Base-by-base conservation (phyloP, 345 rosid genomes). In the Noccaea bulbosa region DNA sequence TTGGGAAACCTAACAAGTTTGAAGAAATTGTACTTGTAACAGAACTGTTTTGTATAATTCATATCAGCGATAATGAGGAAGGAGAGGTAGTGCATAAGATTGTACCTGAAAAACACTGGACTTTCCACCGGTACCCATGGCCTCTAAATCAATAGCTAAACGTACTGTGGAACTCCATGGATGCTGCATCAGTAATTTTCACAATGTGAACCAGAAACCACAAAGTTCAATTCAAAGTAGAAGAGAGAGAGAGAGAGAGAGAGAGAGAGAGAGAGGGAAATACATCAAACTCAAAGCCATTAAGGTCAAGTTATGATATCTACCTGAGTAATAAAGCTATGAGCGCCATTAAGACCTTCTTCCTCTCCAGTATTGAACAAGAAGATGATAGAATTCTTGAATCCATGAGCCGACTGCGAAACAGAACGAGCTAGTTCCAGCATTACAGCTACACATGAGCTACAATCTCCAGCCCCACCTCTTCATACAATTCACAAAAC, bases 401-500 rank as follows among this genome's bases (percentile, higher is more conserved):
- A 91, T 48, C 97, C 89, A 73, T 94, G 95, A 70, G 97, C 99
- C 85, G 88, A 86, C 72, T 91, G 99, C 53, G 97, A 94, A 78
- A 84, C 75, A 16, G 87, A 95, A 37, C 97, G 90, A 75, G 99
- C 96, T 79, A 94, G 89, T 73, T 94, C 99, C 80, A 94, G 73
- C 93, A 94, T 94, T 49, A 91, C 99, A 75, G 95, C 88, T 67
- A 94, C 81, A 79, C 96, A 91, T 12, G 99, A 91, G 69, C 96
- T 91, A 77, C 97, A 89, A 82, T 94, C 99, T 61, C 98, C 99
- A 77, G 98, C 98, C 39, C 97, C 99, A 81, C 77, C 96, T 76
- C 99, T 94, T 53, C 74, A 80, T 71, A 65, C 55, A 78, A 78
- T 41, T 17, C 40, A 70, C n/a, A 76, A 20, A 37, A 52, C 24